A percentile compares a stretch with the other conserved stretches of the same genome.
These are phyloP conservation scores for Coprinellus micaceus DNA, from an alignment of 768 basidiomycete species.

Conservation along the genomic window DNA sequence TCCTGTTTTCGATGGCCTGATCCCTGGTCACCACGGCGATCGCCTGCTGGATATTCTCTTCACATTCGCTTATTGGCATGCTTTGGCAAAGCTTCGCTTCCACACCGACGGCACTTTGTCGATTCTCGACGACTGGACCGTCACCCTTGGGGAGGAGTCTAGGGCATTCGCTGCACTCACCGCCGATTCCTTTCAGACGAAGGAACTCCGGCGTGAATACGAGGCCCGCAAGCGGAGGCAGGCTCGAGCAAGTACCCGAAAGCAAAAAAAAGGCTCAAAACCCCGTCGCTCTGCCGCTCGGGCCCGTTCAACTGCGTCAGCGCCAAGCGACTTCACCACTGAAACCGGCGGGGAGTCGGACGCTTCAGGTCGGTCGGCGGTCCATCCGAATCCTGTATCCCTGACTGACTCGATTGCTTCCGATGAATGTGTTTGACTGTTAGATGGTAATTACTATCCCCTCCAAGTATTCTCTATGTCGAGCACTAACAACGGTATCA, in stretches of 20 bases:
- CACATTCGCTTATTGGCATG: constrained; percentile 21
- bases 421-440: no score
- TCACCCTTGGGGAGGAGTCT: constrained; percentile 24
- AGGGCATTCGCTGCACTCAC: constrained; percentile 27
- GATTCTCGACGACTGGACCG: constrained; percentile 22
- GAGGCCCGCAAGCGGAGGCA: constrained; percentile 24
- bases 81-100: constrained; percentile 21
- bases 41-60: constrained; percentile 19
- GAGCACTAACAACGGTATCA: background rate
- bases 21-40: constrained; percentile 19
- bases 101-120: constrained; percentile 25
- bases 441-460: no score
- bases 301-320: background rate
- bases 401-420: no score
- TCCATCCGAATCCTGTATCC: no score
- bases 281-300: background rate
- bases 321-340: background rate
- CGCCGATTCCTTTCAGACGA: constrained; percentile 24
- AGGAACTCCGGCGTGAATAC: constrained; percentile 36
- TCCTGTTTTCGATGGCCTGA: constrained; percentile 33
- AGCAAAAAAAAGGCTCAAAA: background rate
- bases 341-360: background rate
- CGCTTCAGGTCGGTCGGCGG: no score
- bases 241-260: background rate
- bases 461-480: background rate